These are phyloP conservation scores for Wickerhamiella azyma DNA, from an alignment of 805 yeast species.

Conservation along the genomic window DNA sequence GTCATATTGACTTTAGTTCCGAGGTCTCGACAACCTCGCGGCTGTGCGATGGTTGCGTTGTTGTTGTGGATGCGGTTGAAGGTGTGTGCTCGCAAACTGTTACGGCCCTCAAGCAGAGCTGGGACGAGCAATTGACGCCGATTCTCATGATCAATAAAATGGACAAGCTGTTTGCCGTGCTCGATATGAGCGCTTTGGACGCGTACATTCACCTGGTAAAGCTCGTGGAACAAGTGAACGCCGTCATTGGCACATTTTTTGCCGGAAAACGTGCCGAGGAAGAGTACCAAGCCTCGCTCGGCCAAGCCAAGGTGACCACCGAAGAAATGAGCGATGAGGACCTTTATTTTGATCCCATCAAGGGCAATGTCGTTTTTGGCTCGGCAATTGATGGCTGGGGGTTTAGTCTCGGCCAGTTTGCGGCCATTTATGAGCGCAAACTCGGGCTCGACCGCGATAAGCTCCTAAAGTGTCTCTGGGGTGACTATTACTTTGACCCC, in stretches of 20 bases:
- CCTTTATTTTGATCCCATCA: conserved; percentile 73
- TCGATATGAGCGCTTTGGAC: conserved; percentile 69
- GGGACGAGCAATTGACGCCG: conserved; percentile 86
- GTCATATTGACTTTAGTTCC: conserved; percentile 94
- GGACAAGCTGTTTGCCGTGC: conserved; percentile 71
- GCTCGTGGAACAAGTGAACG: conserved; percentile 84
- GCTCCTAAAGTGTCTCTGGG: conserved; percentile 85
- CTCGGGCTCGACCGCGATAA: conserved; percentile 71
- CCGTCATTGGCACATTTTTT: conserved; percentile 83
- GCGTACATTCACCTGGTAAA: conserved; percentile 70
- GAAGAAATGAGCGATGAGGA: conserved; percentile 69
- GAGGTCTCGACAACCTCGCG: conserved; percentile 95
- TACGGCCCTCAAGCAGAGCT: conserved; percentile 85
- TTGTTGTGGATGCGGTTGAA: conserved; percentile 90
- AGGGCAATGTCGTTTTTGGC: conserved; percentile 81
- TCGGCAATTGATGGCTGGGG: conserved; percentile 98
- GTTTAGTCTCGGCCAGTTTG: conserved; percentile 75
- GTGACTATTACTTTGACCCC: conserved; percentile 80
- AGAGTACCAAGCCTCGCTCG: conserved; percentile 44
- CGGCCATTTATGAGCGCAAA: conserved; percentile 71
- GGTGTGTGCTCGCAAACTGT: conserved; percentile 98
- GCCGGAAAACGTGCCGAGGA: conserved; percentile 89
- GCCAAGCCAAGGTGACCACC: conserved; percentile 29
- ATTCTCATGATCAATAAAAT: conserved; percentile 80
- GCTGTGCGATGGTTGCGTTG: conserved; percentile 92